Evolutionary conservation across 805 yeast species (phyloP), one percentile per base, ranked within the genome.

Genomic region (Barnettozyma wickerhamii): DNA sequence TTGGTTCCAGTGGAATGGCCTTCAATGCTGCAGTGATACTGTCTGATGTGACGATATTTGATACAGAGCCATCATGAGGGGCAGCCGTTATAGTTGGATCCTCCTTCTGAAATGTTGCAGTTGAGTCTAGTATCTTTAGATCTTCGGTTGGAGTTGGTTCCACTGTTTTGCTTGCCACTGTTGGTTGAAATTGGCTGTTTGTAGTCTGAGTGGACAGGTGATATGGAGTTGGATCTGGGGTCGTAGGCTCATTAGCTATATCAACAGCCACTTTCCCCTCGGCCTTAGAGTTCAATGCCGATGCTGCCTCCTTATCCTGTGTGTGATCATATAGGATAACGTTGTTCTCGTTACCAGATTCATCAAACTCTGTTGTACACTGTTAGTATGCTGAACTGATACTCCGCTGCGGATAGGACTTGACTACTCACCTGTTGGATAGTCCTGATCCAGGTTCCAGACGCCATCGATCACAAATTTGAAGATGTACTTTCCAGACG

Each of bases 311-410:
- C 4, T 35, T 34, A 17, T 28, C 40, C 5, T 30, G 30, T 0
- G 51, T 33, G 30, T 30, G 38, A 35, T 50, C 53, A 23, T 47
- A 53, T 4, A 45, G 33, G 20, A 60, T 35, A 4, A 66, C 69
- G 39, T 68, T 68, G 47, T 68, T 68, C 29, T 60, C 62, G 38
- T 66, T 66, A 6, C 64, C 66, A 33, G 51, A 43, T 5, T 53
- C 57, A 45, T 68, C 72, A 6, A 58, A 42, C 28, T 65, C 70
- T 41, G 38, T 45, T 19, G 13, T 49, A 53, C 26, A 48, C 53
- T 30, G 53, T 40, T 48, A 42, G 51, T 37, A 50, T 58, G 57
- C 26, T 56, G 50, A 6, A 55, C 35, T 20, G 38, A 50, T 18
- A 38, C 6, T 13, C 7, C 7, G 14, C 14, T 6, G 13, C 35